phyloP scores from a whole-genome alignment of 129 eudicot species.

The Cynara cardunculus region DNA sequence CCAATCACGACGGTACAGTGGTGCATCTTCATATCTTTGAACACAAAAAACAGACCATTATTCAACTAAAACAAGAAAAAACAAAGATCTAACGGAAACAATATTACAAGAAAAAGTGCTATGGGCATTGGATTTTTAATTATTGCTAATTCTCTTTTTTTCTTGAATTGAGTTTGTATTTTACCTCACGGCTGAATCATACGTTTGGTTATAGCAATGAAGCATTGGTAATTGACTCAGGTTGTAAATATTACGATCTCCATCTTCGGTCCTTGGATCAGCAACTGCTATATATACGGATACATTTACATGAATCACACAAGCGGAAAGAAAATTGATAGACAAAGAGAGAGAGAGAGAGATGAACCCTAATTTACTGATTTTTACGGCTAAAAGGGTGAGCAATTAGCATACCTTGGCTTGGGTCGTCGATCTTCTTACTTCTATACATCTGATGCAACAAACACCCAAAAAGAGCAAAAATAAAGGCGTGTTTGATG shows the following conservation, averaged over 20 bases:
- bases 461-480: conserved; percentile 18
- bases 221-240: conserved; percentile 79
- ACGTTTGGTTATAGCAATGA: conserved; percentile 57
- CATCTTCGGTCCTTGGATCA: conserved; percentile 59
- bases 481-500: not conserved
- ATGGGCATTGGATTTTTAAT: not conserved
- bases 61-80: conserved; percentile 4
- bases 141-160: not conserved
- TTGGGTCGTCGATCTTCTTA: conserved; percentile 73
- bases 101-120: not conserved
- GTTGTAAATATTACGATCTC: conserved; percentile 66
- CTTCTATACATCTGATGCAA: conserved; percentile 78
- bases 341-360: not conserved
- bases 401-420: conserved; percentile 49
- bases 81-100: conserved; percentile 4
- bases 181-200: conserved; percentile 43
- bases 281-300: conserved; percentile 10
- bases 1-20: conserved; percentile 39
- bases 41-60: not conserved
- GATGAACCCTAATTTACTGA: conserved; percentile 23
- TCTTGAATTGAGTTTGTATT: not conserved
- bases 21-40: conserved; percentile 46
- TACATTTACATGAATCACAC: not conserved
- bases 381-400: not conserved
- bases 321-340: not conserved